These are phyloP conservation scores for Leccinum fuscescens DNA, from an alignment of 1,284 basidiomycete genomes.

Conservation along the genomic window DNA sequence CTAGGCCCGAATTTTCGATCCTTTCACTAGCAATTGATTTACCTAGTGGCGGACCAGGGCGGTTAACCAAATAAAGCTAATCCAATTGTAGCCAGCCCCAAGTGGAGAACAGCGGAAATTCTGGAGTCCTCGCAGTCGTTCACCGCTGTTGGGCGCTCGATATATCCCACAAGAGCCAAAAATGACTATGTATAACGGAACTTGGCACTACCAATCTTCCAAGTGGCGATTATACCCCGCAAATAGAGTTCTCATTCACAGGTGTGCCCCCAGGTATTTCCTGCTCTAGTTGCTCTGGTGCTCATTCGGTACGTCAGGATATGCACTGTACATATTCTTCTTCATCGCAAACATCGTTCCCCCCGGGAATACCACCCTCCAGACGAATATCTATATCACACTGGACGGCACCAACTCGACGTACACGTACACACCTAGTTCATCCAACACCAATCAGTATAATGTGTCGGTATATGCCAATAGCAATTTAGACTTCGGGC, in stretches of 20 bases:
- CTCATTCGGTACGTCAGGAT: neutral
- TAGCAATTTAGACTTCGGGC: neutral
- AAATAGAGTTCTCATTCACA: neutral
- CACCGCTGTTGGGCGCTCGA: too few species aligned
- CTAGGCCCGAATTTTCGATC: too few species aligned
- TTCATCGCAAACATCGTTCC: neutral
- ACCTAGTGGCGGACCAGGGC: too few species aligned
- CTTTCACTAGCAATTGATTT: too few species aligned
- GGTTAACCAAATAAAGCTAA: too few species aligned
- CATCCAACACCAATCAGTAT: neutral
- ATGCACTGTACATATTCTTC: neutral
- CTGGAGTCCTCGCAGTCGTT: too few species aligned
- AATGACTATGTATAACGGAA: neutral
- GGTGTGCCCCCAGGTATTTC: neutral
- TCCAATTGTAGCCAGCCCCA: too few species aligned
- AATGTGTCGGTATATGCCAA: neutral
- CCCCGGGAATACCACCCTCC: too few species aligned
- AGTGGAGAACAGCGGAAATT: too few species aligned
- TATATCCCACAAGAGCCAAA: too few species aligned
- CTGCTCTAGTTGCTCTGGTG: neutral
- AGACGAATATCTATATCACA: neutral
- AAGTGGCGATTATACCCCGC: neutral
- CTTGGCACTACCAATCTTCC: neutral
- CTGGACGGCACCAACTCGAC: neutral
- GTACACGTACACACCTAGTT: neutral